Evolutionary conservation across 495 filamentous ascomycete genomes (phyloP), one percentile per base, ranked within the genome.

Genomic region (Tuber magnatum): DNA sequence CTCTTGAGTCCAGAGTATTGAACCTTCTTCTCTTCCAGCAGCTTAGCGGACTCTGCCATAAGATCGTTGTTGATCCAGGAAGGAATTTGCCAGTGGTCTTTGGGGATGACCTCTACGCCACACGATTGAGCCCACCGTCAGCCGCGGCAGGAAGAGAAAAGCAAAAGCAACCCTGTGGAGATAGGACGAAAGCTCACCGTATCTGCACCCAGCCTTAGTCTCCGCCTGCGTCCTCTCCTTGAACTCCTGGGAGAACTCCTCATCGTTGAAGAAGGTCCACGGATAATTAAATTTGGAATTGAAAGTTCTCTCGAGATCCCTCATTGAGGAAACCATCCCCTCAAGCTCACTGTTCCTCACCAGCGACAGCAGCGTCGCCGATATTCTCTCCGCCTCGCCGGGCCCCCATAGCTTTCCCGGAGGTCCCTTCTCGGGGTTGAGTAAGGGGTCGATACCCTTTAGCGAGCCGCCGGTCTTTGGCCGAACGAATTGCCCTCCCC

Each of bases 211-310:
- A 32, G 94, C 95, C 79, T 95, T 97, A 7, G 94, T 98, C 74
- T 86, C 88, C 39, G 89, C 91, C 79, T 87, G 85, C 12, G 93
- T 97, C 83, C 85, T 86, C 80, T 85, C 85, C 85, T 97, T 98
- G 86, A 99, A 99, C 81, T 98, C 94, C 48, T 92, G 91, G 22
- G 91, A 88, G 83, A 99, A 99, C 22, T 91, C 92, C 42, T 90
- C 90, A 82, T 99, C 95, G 85, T 99, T 99, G 86, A 99, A 94
- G 85, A 99, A 98, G 69, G 93, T 97, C 91, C 95, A 99, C 24
- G 96, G 96, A 84, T 98, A 99, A 85, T 99, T 98, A 88, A 98
- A 99, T 83, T 98, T 99, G 86, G 89, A 87, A 83, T 99, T 99
- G 92, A 93, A 99, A 12, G 94, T 97, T 76, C 92, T 85, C 84